A percentile compares a stretch with the other conserved stretches of the same genome.
phyloP scores from a whole-genome alignment of 768 basidiomycete genomes.

The Boletellus ananas region DNA sequence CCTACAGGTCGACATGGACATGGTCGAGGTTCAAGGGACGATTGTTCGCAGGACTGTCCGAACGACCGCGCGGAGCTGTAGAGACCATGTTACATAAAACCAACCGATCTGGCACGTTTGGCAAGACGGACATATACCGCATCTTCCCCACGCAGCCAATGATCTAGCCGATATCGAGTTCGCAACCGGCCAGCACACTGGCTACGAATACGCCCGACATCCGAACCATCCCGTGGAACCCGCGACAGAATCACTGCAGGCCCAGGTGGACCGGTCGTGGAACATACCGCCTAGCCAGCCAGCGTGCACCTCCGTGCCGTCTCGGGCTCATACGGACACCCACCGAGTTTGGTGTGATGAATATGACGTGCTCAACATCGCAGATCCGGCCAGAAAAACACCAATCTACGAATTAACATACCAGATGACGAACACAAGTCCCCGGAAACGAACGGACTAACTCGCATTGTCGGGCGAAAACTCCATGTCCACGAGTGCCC shows the following conservation, averaged over 20 bases:
- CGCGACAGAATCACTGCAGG: no score
- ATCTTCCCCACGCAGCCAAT: background rate
- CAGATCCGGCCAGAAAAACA: no score
- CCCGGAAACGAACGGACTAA: background rate
- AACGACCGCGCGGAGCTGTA: slow-evolving; percentile 6
- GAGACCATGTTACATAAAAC: slow-evolving; percentile 26
- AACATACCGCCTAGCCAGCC: background rate
- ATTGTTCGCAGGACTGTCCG: slow-evolving; percentile 13
- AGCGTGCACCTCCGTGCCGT: no score
- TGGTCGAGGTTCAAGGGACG: slow-evolving; percentile 24
- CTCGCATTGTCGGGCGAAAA: slow-evolving; percentile 43
- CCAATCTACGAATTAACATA: background rate
- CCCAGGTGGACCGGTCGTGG: background rate
- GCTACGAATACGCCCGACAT: background rate
- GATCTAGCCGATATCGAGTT: slow-evolving; percentile 14
- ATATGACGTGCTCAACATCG: no score
- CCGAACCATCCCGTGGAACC: slow-evolving; percentile 14
- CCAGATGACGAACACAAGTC: background rate
- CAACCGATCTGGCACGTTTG: background rate
- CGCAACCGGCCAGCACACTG: no score
- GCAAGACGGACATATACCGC: no score
- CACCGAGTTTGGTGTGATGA: no score
- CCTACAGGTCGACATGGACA: slow-evolving; percentile 31
- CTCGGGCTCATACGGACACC: no score
- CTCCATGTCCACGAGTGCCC: slow-evolving; percentile 65